phyloP scores from a whole-genome alignment of 2,329 filamentous ascomycete genomes.

The Ceratocystis alfenasii region DNA sequence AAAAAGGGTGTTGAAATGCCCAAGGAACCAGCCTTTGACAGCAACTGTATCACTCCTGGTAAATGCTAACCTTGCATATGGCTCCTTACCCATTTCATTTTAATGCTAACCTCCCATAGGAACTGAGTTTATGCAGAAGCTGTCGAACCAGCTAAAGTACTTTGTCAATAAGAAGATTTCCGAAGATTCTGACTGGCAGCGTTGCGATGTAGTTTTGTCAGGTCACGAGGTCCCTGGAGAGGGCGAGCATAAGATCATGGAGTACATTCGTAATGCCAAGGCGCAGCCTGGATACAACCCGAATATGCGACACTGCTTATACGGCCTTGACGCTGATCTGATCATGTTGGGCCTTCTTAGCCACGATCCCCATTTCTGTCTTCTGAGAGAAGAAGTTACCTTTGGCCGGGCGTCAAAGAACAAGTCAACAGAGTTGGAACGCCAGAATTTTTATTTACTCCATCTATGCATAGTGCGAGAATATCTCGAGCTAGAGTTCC shows the following conservation, averaged over 20 bases:
- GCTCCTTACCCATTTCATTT: background rate
- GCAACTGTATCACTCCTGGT: slow-evolving; percentile 96
- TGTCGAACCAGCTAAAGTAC: slow-evolving; percentile 89
- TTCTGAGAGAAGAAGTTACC: slow-evolving; percentile 92
- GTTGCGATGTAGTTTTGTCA: slow-evolving; percentile 87
- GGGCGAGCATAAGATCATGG: slow-evolving; percentile 99
- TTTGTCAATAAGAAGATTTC: slow-evolving; percentile 98
- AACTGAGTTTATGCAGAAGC: slow-evolving; percentile 94
- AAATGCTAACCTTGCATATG: slow-evolving; percentile 20
- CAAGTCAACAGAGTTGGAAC: slow-evolving; percentile 92
- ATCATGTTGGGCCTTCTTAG: slow-evolving; percentile 98
- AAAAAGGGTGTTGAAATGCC: slow-evolving; percentile 82
- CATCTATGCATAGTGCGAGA: slow-evolving; percentile 96
- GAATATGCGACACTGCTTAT: slow-evolving; percentile 91
- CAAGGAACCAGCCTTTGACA: slow-evolving; percentile 92
- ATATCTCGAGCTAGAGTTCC: slow-evolving; percentile 93
- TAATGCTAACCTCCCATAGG: slow-evolving; percentile 30
- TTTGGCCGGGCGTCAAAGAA: slow-evolving; percentile 79
- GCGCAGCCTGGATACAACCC: slow-evolving; percentile 85
- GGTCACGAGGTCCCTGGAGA: slow-evolving; percentile 97
- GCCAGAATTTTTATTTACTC: slow-evolving; percentile 96
- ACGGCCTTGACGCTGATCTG: slow-evolving; percentile 90
- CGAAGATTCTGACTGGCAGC: slow-evolving; percentile 95
- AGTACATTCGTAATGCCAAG: slow-evolving; percentile 96
- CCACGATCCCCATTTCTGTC: slow-evolving; percentile 95